phyloP scores from a whole-genome alignment of 345 rosid species.

The Mangifera indica region DNA sequence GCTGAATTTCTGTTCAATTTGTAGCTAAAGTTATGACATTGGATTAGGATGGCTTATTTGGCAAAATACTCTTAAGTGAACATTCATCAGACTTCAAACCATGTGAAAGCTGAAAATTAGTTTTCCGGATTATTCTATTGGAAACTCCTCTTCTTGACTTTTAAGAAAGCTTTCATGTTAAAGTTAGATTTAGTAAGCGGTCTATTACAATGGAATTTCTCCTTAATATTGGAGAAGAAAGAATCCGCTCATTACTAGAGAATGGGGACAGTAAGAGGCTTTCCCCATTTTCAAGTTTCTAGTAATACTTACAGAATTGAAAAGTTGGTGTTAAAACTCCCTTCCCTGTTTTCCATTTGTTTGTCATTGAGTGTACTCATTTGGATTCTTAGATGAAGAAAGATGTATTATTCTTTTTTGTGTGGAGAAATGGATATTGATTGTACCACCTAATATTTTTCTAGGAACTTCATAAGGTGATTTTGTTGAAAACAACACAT shows the following conservation, averaged over 20 bases:
- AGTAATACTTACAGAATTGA: no score
- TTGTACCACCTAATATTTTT: not conserved
- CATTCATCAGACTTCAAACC: not conserved
- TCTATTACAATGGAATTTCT: not conserved
- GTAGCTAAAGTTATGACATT: not conserved
- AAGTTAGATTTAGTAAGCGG: not conserved
- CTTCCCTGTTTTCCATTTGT: not conserved
- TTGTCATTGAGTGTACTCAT: not conserved
- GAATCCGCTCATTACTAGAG: not conserved
- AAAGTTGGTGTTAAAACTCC: not conserved
- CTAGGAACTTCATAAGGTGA: not conserved
- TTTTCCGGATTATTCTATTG: not conserved
- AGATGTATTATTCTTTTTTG: not conserved
- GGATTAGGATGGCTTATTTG: not conserved
- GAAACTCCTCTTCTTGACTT: not conserved
- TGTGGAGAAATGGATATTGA: not conserved
- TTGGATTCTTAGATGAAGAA: not conserved
- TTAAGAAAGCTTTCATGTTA: not conserved
- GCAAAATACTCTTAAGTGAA: not conserved
- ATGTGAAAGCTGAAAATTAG: not conserved
- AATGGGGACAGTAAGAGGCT: not conserved
- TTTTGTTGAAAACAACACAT: not conserved
- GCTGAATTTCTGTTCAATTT: not conserved
- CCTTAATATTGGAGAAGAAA: not conserved
- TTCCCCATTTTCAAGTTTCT: not conserved